phyloP scores from a whole-genome alignment of 2,329 filamentous ascomycete species.

The Scedosporium minutisporum region DNA sequence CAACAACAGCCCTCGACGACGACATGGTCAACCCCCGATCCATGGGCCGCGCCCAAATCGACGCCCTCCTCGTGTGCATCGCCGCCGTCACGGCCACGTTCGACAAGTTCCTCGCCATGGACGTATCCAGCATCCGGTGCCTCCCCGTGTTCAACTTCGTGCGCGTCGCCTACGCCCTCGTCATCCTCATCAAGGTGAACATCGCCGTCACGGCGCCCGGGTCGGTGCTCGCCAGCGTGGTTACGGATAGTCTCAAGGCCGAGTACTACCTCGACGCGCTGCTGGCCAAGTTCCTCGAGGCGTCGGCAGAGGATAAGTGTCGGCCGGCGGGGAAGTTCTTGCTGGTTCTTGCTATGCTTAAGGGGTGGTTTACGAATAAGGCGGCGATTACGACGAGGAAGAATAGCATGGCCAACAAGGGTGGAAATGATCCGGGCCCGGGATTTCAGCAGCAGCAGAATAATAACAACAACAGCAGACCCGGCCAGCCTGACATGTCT shows the following conservation, averaged over 20 bases:
- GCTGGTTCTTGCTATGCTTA: conserved; percentile 60
- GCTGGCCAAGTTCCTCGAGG: conserved; percentile 55
- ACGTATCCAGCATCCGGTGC: conserved; percentile 47
- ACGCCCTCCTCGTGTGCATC: conserved; percentile 57
- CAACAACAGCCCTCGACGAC: conserved; percentile 33
- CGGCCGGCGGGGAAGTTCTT: conserved; percentile 61
- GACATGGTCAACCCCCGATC: conserved; percentile 30
- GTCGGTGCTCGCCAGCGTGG: conserved; percentile 59
- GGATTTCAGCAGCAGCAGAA: background rate
- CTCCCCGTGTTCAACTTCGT: conserved; percentile 64
- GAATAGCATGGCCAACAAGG: background rate
- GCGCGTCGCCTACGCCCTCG: conserved; percentile 60
- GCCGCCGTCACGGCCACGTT: conserved; percentile 57
- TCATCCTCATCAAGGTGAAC: conserved; percentile 66
- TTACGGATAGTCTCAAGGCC: conserved; percentile 58
- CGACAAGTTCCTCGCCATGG: conserved; percentile 53
- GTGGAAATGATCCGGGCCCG: background rate
- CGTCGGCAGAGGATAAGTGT: conserved; percentile 53
- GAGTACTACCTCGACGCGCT: conserved; percentile 59
- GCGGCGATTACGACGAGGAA: background rate
- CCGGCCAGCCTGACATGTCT: background rate
- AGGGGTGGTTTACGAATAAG: conserved; percentile 49
- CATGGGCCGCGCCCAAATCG: conserved; percentile 46
- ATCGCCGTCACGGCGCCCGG: conserved; percentile 54
- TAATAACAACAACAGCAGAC: background rate